A percentile compares a stretch with the other conserved stretches of the same genome.
These are phyloP conservation scores for Dryadomyces sulphureus DNA, from an alignment of 2,329 filamentous ascomycete genomes.

Conservation along the genomic window DNA sequence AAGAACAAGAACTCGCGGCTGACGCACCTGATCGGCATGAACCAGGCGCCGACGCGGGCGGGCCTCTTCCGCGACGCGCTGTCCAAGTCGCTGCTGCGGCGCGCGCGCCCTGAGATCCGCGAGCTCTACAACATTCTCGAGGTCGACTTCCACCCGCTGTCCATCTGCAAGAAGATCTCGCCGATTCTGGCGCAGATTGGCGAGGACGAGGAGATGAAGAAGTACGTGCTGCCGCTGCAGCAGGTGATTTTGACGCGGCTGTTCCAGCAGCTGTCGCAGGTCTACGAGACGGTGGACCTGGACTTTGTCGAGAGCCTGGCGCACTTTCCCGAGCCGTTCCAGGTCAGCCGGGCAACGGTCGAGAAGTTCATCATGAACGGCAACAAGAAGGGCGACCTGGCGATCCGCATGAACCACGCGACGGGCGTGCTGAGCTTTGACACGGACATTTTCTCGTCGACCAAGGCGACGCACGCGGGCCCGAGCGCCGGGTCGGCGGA, in stretches of 20 bases:
- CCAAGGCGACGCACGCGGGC: constrained; percentile 79
- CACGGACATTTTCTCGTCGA: constrained; percentile 93
- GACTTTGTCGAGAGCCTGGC: constrained; percentile 87
- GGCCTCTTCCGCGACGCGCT: constrained; percentile 91
- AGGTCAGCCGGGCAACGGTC: constrained; percentile 78
- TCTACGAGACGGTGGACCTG: constrained; percentile 95
- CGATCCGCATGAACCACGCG: constrained; percentile 91
- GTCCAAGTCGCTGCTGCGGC: constrained; percentile 86
- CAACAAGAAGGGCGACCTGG: constrained; percentile 97
- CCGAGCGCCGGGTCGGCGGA: constrained; percentile 79
- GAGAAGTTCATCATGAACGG: constrained; percentile 99
- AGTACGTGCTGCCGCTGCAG: constrained; percentile 89
- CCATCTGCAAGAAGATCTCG: constrained; percentile 98
- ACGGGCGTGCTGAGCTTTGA: constrained; percentile 94
- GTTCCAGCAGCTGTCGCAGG: constrained; percentile 97
- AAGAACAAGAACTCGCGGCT: constrained; percentile 99
- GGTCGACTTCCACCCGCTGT: constrained; percentile 96
- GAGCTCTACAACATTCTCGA: constrained; percentile 98
- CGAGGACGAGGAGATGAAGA: constrained; percentile 87
- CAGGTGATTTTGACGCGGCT: constrained; percentile 96
- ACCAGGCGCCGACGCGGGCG: constrained; percentile 71
- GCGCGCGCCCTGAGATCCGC: constrained; percentile 84
- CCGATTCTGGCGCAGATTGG: constrained; percentile 91
- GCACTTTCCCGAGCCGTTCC: constrained; percentile 91
- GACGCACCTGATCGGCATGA: constrained; percentile 91